These are phyloP conservation scores for Chrysophaeum taylorii DNA, from an alignment of 352 stramenopile genomes.

Conservation along the genomic window DNA sequence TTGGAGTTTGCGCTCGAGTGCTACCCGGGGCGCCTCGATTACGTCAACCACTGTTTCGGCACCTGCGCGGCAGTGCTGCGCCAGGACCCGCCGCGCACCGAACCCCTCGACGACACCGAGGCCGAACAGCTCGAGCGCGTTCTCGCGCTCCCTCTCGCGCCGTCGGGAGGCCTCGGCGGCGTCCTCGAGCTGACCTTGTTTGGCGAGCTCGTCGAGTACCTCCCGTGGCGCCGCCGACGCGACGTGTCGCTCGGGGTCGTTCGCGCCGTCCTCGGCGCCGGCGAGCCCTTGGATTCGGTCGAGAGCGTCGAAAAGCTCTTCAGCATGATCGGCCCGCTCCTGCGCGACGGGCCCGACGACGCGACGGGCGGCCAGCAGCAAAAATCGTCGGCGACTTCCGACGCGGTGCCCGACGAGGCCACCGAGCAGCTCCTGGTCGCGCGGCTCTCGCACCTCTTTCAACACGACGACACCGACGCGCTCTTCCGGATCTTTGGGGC, in stretches of 20 bases:
- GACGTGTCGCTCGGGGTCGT: conserved; percentile 49
- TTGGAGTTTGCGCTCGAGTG: conserved; percentile 62
- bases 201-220: conserved; percentile 45
- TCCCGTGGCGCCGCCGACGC: conserved; percentile 53
- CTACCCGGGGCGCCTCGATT: conserved; percentile 55
- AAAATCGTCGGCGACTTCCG: conserved; percentile 16
- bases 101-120: conserved; percentile 40
- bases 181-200: conserved; percentile 42
- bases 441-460: conserved; percentile 81
- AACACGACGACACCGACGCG: conserved; percentile 53
- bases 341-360: conserved; percentile 58
- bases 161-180: background rate
- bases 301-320: conserved; percentile 53
- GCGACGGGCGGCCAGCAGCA: conserved; percentile 10
- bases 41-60: conserved; percentile 54
- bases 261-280: conserved; percentile 38
- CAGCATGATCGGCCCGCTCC: conserved; percentile 70
- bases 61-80: conserved; percentile 40
- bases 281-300: conserved; percentile 28
- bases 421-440: conserved; percentile 75
- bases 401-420: conserved; percentile 54
- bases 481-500: conserved; percentile 57
- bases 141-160: conserved; percentile 51
- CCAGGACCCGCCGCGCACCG: background rate
- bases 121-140: conserved; percentile 56